These are phyloP conservation scores for Dacryopinax spathularia DNA, from an alignment of 768 basidiomycete species.

Conservation along the genomic window DNA sequence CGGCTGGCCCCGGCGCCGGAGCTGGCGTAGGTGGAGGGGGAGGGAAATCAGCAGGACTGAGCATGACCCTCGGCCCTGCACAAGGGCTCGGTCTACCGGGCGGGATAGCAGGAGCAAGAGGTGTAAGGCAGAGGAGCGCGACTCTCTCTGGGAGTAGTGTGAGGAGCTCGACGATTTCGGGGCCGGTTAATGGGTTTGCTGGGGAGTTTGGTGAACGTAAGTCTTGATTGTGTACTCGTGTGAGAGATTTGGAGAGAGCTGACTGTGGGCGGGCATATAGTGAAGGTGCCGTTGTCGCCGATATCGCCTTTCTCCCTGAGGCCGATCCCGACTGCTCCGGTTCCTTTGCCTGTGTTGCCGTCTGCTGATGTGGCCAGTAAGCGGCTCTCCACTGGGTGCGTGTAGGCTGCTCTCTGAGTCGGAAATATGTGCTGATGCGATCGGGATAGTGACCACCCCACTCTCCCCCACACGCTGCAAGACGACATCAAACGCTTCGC, in stretches of 20 bases:
- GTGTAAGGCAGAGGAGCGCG: background rate
- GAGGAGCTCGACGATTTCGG: background rate
- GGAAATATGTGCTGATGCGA: constrained; percentile 12
- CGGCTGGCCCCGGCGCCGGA: background rate
- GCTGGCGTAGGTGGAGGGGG: background rate
- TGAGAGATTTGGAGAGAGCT: background rate
- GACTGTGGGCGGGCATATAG: background rate
- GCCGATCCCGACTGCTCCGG: background rate
- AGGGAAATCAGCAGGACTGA: background rate
- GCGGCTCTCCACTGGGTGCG: constrained; percentile 50
- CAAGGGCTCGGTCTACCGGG: background rate
- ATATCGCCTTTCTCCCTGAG: background rate
- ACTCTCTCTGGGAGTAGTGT: background rate
- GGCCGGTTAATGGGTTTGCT: background rate
- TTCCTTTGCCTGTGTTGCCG: background rate
- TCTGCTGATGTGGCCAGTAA: constrained; percentile 14
- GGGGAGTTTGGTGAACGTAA: background rate
- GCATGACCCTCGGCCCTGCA: background rate
- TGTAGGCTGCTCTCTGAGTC: constrained; percentile 9
- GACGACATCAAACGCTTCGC: constrained; percentile 79
- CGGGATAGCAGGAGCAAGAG: background rate
- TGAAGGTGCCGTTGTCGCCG: background rate
- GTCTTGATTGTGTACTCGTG: background rate
- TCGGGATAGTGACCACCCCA: constrained; percentile 49
- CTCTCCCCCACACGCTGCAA: constrained; percentile 64